Conservation (phyloP, 768 basidiomycete species). For the Mycena vitilis region DNA sequence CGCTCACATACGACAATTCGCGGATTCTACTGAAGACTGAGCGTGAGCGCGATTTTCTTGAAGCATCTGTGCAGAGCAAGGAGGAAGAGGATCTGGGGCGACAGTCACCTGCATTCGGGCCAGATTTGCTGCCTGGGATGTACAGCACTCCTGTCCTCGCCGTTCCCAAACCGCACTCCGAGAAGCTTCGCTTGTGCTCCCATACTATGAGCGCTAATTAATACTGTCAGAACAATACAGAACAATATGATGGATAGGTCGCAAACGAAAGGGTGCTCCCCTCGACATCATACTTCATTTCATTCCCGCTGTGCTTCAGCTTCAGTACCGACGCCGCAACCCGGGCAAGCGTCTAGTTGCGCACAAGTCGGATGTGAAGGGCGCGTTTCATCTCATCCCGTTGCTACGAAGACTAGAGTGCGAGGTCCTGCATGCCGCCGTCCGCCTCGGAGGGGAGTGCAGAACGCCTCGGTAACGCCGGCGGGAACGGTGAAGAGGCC, state of each 20-base stretch:
- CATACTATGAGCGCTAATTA: neutral
- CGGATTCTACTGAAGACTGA: neutral
- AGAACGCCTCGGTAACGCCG: too few relatives aligned
- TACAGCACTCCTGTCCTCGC: neutral
- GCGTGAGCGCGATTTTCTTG: neutral
- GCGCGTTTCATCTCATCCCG: neutral
- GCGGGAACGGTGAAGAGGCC: too few relatives aligned
- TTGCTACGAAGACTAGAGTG: too few relatives aligned
- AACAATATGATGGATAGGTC: neutral
- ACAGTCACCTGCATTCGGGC: neutral
- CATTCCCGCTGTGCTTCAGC: neutral
- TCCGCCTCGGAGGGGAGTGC: too few relatives aligned
- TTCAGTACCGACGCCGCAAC: neutral
- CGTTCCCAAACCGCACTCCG: neutral
- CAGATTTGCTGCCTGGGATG: neutral
- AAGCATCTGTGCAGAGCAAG: neutral
- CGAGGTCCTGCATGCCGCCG: too few relatives aligned
- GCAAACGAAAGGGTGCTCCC: neutral
- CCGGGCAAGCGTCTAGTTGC: slow-evolving; percentile 1
- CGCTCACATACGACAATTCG: neutral
- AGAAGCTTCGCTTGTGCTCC: neutral
- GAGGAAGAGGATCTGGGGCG: neutral
- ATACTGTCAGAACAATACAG: slow-evolving; percentile 1
- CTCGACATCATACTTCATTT: neutral
- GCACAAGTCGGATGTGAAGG: neutral